Conservation (phyloP, 768 basidiomycete genomes). For the Mrakia hoshinonis region DNA sequence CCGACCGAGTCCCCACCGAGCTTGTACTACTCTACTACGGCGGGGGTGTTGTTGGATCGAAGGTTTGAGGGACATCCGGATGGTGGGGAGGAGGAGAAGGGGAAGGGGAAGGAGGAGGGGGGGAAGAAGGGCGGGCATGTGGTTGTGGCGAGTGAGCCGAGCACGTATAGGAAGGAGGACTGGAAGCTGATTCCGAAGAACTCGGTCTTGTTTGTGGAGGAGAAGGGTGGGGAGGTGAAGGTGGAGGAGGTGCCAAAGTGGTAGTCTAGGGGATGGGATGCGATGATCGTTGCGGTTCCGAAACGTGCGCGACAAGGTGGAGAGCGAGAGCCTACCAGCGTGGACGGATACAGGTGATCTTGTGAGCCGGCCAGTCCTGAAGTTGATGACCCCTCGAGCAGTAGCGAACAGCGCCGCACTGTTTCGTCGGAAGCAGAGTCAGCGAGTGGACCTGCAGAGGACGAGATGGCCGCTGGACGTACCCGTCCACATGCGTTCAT, state of each 20-base stretch:
- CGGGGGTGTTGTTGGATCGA: constrained; percentile 29
- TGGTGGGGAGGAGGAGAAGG: neutral
- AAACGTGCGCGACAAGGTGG: no score
- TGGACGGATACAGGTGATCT: no score
- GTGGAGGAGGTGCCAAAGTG: constrained; percentile 3
- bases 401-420: no score
- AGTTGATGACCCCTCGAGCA: no score
- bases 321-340: no score
- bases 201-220: constrained; percentile 1
- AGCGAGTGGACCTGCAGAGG: no score
- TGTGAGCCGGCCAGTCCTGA: no score
- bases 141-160: constrained; percentile 14
- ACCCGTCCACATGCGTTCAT: no score
- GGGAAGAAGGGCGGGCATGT: constrained; percentile 8
- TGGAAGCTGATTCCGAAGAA: neutral
- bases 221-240: neutral
- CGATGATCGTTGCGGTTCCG: no score
- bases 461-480: no score
- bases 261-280: neutral
- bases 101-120: neutral
- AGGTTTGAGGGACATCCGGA: constrained; percentile 30
- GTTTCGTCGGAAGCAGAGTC: no score
- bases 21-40: constrained; percentile 8
- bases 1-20: neutral
- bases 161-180: neutral